Conservation (phyloP, 768 basidiomycete genomes). For the Agaricus subrufescens region DNA sequence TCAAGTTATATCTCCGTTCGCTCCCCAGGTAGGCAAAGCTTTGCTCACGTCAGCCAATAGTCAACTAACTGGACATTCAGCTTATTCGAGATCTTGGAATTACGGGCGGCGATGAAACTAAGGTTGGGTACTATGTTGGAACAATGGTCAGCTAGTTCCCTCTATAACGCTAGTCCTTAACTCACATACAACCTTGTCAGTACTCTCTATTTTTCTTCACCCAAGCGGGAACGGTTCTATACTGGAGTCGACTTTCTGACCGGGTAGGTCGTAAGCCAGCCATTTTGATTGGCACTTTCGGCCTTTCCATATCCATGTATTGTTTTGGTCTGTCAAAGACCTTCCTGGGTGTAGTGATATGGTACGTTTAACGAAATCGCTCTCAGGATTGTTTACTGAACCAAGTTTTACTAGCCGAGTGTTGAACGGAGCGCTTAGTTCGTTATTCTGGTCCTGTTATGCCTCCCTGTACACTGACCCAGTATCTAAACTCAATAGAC, state of each 20-base stretch:
- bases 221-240: slow-evolving; percentile 66
- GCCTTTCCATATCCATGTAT: slow-evolving; percentile 64
- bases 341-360: slow-evolving; percentile 58
- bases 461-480: too few relatives aligned
- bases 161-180: not conserved
- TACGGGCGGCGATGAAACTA: slow-evolving; percentile 63
- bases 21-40: slow-evolving; percentile 51
- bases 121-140: slow-evolving; percentile 78
- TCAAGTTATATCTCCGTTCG: slow-evolving; percentile 74
- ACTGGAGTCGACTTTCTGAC: slow-evolving; percentile 75
- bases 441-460: slow-evolving; percentile 12
- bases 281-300: slow-evolving; percentile 59
- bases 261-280: slow-evolving; percentile 75
- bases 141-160: slow-evolving; percentile 42
- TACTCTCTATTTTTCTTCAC: slow-evolving; percentile 79
- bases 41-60: not conserved
- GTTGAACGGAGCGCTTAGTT: slow-evolving; percentile 69
- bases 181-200: slow-evolving; percentile 26
- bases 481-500: slow-evolving; percentile 22
- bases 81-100: slow-evolving; percentile 64
- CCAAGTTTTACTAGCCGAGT: slow-evolving; percentile 42
- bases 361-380: slow-evolving; percentile 20
- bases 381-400: not conserved
- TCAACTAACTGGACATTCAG: slow-evolving; percentile 23
- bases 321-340: slow-evolving; percentile 70